Conservation (phyloP, 176 grass and related monocot species). For the Alopecurus myosuroides region DNA sequence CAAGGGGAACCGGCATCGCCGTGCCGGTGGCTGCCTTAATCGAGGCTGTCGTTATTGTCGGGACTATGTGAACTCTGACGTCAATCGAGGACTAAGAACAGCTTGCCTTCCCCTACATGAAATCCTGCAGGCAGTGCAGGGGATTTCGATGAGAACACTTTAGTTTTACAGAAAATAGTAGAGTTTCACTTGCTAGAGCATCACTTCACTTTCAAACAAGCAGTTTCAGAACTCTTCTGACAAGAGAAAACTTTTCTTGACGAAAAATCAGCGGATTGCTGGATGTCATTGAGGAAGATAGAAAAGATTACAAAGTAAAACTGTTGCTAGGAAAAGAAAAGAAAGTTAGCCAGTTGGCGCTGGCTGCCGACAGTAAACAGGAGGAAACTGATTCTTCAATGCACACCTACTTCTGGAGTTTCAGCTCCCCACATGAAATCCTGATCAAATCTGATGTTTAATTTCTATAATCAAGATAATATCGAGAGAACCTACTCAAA, state of each 20-base stretch:
- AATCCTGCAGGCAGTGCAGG: slow-evolving; percentile 20
- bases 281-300: not conserved
- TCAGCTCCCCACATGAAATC: not conserved
- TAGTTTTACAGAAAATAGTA: not conserved
- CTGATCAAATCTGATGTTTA: not conserved
- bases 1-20: slow-evolving; percentile 97
- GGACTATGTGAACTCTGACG: not conserved
- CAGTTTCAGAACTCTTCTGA: not conserved
- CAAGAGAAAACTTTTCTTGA: not conserved
- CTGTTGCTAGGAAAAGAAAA: not conserved
- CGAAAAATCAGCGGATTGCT: not conserved
- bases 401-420: not conserved
- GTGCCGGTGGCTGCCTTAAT: slow-evolving; percentile 39
- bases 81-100: not conserved
- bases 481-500: not conserved
- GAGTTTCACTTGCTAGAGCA: not conserved
- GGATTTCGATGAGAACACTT: slow-evolving; percentile 1
- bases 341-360: not conserved
- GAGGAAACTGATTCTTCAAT: not conserved
- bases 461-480: not conserved
- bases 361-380: not conserved
- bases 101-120: slow-evolving; percentile 33
- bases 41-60: slow-evolving; percentile 8
- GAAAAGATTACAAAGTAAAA: not conserved
- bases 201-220: not conserved